Conservation (phyloP, 2,329 filamentous ascomycete species). For the Colletotrichum eremochloae region DNA sequence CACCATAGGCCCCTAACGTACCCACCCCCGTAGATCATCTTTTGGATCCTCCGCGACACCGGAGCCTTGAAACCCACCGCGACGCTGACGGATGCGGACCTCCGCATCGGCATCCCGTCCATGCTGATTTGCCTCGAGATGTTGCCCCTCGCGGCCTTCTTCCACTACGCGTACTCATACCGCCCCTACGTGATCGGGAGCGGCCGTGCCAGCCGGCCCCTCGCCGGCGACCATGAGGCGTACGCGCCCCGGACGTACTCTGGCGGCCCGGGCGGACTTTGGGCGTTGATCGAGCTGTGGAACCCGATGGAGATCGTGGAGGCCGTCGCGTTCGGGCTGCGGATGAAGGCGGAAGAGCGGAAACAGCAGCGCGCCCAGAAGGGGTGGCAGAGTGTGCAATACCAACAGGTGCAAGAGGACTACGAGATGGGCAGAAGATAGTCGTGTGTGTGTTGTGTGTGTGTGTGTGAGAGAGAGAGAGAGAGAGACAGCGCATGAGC, state of each 20-base stretch:
- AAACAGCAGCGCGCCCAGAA: constrained; percentile 7
- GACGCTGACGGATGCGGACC: constrained; percentile 44
- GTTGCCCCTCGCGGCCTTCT: constrained; percentile 45
- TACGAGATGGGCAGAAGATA: neutral
- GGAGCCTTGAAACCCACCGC: constrained; percentile 42
- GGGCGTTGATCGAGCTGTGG: constrained; percentile 38
- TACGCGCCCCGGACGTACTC: constrained; percentile 44
- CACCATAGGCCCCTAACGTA: neutral
- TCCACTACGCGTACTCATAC: constrained; percentile 45
- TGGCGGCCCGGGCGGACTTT: constrained; percentile 43
- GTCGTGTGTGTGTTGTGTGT: too few relatives aligned
- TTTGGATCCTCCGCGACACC: constrained; percentile 45
- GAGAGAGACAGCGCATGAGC: neutral
- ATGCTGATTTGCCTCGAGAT: constrained; percentile 47
- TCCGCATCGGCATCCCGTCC: constrained; percentile 45
- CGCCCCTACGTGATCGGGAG: constrained; percentile 44
- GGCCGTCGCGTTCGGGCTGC: constrained; percentile 28
- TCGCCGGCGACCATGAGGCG: constrained; percentile 30
- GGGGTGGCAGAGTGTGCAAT: neutral
- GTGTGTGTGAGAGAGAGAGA: neutral
- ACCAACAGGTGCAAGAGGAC: neutral
- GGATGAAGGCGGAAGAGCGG: constrained; percentile 36
- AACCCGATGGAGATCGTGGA: constrained; percentile 34
- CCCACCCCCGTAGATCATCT: constrained; percentile 42
- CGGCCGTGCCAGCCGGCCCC: constrained; percentile 24